Percentiles rank a stretch among this genome's conserved stretches.
Evolutionary conservation across 2,329 filamentous ascomycete species (phyloP).

Genomic region (Huntiella abstrusa): DNA sequence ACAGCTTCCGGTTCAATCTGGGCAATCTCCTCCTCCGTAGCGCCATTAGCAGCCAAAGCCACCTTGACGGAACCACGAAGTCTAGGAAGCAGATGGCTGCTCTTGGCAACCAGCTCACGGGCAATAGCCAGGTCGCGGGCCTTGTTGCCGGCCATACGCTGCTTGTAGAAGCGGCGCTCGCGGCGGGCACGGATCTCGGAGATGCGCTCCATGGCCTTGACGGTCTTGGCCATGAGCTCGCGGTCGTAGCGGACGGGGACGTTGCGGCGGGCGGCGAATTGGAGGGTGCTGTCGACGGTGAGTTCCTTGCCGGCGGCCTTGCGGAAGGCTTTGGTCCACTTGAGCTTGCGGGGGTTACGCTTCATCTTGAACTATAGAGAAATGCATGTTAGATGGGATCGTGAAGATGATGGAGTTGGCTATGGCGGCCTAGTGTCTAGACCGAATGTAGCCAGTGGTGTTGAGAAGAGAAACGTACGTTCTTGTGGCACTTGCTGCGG

Average conservation of each 20-base stretch:
- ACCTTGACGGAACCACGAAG: conserved; percentile 45
- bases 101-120: conserved; percentile 74
- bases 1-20: conserved; percentile 25
- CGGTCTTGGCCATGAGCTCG: conserved; percentile 68
- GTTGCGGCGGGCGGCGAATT: conserved; percentile 85
- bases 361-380: conserved; percentile 71
- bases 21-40: conserved; percentile 27
- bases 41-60: conserved; percentile 34
- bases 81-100: conserved; percentile 76
- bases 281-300: conserved; percentile 85
- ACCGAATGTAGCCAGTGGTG: no score
- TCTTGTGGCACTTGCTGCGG: conserved; percentile 40
- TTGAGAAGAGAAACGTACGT: conserved; percentile 21
- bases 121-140: conserved; percentile 62
- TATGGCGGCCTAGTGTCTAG: no score
- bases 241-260: conserved; percentile 91
- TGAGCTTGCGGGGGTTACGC: conserved; percentile 89
- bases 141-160: conserved; percentile 79
- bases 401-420: not conserved
- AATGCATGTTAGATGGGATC: not conserved
- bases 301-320: conserved; percentile 62
- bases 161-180: conserved; percentile 86
- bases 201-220: conserved; percentile 83
- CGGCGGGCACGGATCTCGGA: conserved; percentile 65
- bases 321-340: conserved; percentile 91